These are phyloP conservation scores for Aspergillus novofumigatus DNA, from an alignment of 2,329 filamentous ascomycete genomes.

Conservation along the genomic window DNA sequence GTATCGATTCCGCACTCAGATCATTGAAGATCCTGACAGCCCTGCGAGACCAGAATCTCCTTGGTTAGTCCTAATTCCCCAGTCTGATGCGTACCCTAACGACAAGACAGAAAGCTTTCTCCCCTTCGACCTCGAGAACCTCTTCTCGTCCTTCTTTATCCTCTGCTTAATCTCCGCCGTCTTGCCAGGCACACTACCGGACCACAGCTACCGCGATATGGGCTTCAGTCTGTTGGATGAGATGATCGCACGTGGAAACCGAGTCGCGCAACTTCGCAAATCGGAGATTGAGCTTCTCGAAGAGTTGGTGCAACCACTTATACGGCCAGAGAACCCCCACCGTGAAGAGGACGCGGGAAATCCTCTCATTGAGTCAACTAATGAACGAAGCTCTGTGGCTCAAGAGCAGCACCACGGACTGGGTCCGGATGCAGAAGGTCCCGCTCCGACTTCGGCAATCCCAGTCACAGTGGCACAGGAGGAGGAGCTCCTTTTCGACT, in stretches of 20 bases:
- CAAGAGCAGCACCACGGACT: not conserved
- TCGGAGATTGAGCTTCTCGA: conserved; percentile 20
- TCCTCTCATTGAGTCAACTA: not conserved
- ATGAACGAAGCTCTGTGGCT: not conserved
- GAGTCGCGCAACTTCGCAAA: conserved; percentile 19
- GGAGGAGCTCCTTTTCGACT: conserved; percentile 15
- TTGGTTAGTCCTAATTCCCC: conserved; percentile 10
- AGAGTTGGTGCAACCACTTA: conserved; percentile 14
- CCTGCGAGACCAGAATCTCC: conserved; percentile 20
- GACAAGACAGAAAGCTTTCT: conserved; percentile 23
- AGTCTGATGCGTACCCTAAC: not conserved
- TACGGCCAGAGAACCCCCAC: not conserved
- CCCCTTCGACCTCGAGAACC: conserved; percentile 30
- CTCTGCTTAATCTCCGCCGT: conserved; percentile 33
- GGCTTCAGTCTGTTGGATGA: conserved; percentile 14
- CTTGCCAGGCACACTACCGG: conserved; percentile 42
- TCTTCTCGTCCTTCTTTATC: conserved; percentile 32
- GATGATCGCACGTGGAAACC: conserved; percentile 17
- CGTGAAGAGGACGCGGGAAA: not conserved
- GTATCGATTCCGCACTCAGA: conserved; percentile 20
- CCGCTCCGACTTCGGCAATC: not conserved
- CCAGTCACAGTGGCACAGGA: conserved; percentile 1
- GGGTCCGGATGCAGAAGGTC: not conserved
- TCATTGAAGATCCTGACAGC: conserved; percentile 19
- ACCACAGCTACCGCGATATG: conserved; percentile 38